Percentiles rank a stretch among this genome's conserved stretches.
phyloP scores from a whole-genome alignment of 129 eudicot species.

The Flaveria sonorensis region DNA sequence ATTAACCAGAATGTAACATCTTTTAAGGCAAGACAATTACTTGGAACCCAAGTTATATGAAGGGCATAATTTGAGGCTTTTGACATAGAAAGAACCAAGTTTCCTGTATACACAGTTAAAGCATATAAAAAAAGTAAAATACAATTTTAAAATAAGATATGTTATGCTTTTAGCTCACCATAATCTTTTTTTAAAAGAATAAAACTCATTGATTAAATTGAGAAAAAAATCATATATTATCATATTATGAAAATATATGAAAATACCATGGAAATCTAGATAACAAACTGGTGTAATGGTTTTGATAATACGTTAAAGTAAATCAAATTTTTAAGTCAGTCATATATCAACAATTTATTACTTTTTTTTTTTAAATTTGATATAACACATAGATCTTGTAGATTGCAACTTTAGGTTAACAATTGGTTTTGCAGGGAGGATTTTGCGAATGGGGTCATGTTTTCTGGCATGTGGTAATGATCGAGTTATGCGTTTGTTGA shows the following conservation, averaged over 20 bases:
- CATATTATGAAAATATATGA: neutral
- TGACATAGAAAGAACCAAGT: neutral
- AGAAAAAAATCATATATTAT: neutral
- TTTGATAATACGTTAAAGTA: too few species aligned
- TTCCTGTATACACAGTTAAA: neutral
- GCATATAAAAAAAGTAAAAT: neutral
- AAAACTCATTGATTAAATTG: neutral
- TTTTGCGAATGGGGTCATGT: neutral
- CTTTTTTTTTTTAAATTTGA: too few species aligned
- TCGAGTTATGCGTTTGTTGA: too few species aligned
- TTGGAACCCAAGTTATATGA: neutral
- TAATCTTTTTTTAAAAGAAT: constrained; percentile 10
- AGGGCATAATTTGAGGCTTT: constrained; percentile 3
- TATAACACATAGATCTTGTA: too few species aligned
- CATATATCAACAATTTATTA: too few species aligned
- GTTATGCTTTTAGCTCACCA: neutral
- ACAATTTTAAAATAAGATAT: neutral
- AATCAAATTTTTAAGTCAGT: too few species aligned
- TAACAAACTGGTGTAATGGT: too few species aligned
- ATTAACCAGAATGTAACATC: neutral
- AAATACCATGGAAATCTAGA: neutral
- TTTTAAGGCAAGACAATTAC: neutral
- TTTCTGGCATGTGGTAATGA: too few species aligned
- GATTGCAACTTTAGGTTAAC: too few species aligned
- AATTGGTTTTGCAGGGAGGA: neutral